phyloP scores from a whole-genome alignment of 2,329 filamentous ascomycete species.

The Karstenula rhodostoma region DNA sequence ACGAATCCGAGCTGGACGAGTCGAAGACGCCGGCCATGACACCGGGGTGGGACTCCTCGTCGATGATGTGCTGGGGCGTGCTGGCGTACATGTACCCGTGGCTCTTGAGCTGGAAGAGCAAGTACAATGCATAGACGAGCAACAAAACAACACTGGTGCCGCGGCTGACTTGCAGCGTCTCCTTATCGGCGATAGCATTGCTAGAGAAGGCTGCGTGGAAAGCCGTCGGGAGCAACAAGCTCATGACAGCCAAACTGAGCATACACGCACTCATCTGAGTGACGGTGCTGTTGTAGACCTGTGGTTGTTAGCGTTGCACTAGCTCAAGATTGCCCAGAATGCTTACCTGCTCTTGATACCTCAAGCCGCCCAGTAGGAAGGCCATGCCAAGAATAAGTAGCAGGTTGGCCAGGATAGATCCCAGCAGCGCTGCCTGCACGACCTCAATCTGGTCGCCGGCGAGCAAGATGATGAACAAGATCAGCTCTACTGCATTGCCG shows the following conservation, averaged over 20 bases:
- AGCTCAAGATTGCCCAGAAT: neutral
- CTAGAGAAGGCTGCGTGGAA: conserved; percentile 88
- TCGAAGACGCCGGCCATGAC: conserved; percentile 84
- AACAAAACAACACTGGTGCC: conserved; percentile 88
- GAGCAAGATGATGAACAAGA: conserved; percentile 57
- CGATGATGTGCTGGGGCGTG: conserved; percentile 90
- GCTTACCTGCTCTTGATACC: conserved; percentile 82
- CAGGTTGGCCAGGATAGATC: conserved; percentile 88
- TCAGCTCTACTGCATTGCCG: conserved; percentile 62
- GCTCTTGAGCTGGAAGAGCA: conserved; percentile 90
- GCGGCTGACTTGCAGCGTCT: conserved; percentile 84
- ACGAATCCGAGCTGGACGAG: conserved; percentile 66
- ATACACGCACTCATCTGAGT: conserved; percentile 97
- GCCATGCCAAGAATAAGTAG: conserved; percentile 91
- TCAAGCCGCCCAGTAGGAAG: conserved; percentile 84
- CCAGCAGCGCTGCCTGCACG: conserved; percentile 88
- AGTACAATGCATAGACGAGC: conserved; percentile 82
- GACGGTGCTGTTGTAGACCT: conserved; percentile 93
- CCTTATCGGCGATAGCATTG: conserved; percentile 66
- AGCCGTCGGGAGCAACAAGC: conserved; percentile 86
- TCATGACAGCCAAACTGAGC: conserved; percentile 88
- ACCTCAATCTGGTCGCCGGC: conserved; percentile 80
- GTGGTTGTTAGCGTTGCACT: conserved; percentile 22
- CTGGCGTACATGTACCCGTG: conserved; percentile 92
- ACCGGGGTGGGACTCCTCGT: conserved; percentile 88